Percentiles rank a stretch among this genome's conserved stretches.
Conservation (phyloP, 176 grass and related monocot species). For the Carex kokanica region DNA sequence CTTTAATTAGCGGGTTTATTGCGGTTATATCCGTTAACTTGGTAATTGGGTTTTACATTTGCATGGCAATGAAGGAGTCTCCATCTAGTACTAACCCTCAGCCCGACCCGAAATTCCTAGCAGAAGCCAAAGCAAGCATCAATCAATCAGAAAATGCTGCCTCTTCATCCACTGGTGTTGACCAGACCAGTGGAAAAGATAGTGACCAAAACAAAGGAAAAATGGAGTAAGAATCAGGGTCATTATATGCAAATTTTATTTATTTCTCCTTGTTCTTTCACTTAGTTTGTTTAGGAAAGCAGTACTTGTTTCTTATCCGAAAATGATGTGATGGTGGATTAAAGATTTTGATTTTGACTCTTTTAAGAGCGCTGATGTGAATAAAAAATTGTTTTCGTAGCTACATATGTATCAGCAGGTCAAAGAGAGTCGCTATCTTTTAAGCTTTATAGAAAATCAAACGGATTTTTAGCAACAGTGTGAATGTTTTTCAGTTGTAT, state of each 20-base stretch:
- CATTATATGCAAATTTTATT: not conserved
- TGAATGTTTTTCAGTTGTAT: too few relatives aligned
- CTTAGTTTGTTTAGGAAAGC: not conserved
- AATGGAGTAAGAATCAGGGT: slow-evolving; percentile 47
- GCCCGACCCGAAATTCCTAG: slow-evolving; percentile 84
- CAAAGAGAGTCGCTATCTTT: not conserved
- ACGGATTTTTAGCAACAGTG: too few relatives aligned
- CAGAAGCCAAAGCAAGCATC: slow-evolving; percentile 77
- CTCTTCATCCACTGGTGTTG: slow-evolving; percentile 5
- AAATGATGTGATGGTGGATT: not conserved
- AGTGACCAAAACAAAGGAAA: slow-evolving; percentile 57
- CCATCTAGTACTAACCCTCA: slow-evolving; percentile 46
- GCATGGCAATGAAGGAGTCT: slow-evolving; percentile 78
- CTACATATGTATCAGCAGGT: not conserved
- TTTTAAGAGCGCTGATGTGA: not conserved
- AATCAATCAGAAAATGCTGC: slow-evolving; percentile 35
- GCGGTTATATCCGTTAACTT: slow-evolving; percentile 85
- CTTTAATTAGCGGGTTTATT: slow-evolving; percentile 72
- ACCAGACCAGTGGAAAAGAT: slow-evolving; percentile 34
- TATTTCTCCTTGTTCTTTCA: not conserved
- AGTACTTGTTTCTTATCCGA: not conserved
- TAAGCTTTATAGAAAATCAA: too few relatives aligned
- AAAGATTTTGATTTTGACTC: not conserved
- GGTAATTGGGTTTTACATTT: slow-evolving; percentile 76
- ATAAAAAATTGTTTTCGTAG: not conserved